These are phyloP conservation scores for Fusarium sp. DNA, from an alignment of 2,329 filamentous ascomycete genomes.

Conservation along the genomic window DNA sequence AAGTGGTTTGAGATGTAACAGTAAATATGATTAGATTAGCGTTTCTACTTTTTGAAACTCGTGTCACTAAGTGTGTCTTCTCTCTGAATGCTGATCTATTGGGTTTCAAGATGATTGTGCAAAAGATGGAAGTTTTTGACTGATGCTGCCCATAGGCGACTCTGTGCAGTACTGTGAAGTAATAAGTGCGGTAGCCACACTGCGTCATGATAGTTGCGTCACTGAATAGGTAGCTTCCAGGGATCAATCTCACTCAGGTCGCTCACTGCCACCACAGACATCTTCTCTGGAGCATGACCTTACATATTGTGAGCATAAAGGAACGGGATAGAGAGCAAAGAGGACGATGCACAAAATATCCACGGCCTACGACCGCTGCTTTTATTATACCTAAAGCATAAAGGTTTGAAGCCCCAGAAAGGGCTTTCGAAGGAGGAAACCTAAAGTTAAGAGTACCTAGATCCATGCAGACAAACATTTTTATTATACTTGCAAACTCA, in stretches of 20 bases:
- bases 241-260: slow-evolving; percentile 25
- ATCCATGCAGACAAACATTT: neutral
- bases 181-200: slow-evolving; percentile 12
- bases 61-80: neutral
- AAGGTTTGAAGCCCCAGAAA: neutral
- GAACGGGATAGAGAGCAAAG: neutral
- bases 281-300: neutral
- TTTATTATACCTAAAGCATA: neutral
- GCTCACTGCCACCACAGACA: slow-evolving; percentile 3
- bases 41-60: neutral
- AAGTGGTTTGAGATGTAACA: neutral
- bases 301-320: neutral
- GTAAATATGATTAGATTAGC: neutral
- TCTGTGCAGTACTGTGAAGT: neutral
- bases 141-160: neutral
- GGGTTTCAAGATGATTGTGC: neutral
- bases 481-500: neutral
- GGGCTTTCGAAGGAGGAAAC: neutral
- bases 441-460: neutral
- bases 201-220: slow-evolving; percentile 38
- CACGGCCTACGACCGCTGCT: neutral
- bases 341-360: neutral
- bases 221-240: slow-evolving; percentile 17
- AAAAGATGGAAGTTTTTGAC: neutral
- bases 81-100: neutral